Evolutionary conservation across 108 stramenopile genomes (phyloP), one percentile per base, ranked within the genome.

Genomic region (Asterionellopsis glacialis): DNA sequence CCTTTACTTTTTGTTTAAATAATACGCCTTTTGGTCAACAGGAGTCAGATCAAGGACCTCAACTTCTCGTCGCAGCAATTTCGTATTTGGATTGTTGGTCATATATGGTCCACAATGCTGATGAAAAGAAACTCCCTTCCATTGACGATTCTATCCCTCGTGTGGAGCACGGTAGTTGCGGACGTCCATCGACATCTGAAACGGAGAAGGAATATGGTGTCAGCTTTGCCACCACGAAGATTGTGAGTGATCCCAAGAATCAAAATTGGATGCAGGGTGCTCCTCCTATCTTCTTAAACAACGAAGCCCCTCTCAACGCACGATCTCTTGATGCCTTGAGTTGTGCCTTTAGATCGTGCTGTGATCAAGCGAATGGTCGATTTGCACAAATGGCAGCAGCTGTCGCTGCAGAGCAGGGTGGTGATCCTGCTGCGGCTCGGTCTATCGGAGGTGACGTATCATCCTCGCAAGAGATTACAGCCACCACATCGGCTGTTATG

Each of bases 191-290:
- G 3, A 57, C 55, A 7, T 67, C 64, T 9, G 64, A 65, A 11
- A 67, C 70, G n/a, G 73, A 81, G 55, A 39, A 61, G 27, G 80
- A 82, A 49, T 82, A 78, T 63, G 78, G 73, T 39, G 58, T 70
- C 24, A 64, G 80, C 11, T 70, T 63, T 12, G 69, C 70, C 59
- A 64, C 76, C 33, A 63, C 51, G 22, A 56, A 63, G 25, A 74
- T 92, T 49, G 85, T 75, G 24, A 61, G 70, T 13, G 74, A 93
- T 49, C 85, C 91, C 0, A 64, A 75, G 39, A 93, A 93, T 68
- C 74, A 89, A 63, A 85, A 85, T 69, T 93, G 91, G 91, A 85
- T 89, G 43, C 91, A 93, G 71, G 90, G 92, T 48, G 80, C 88
- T 9, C 92, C 92, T 23, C 84, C 84, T 1, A 77, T 93, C 14